Evolutionary conservation across 257 asterid genomes (phyloP).

Genomic region (Scutellaria barbata): DNA sequence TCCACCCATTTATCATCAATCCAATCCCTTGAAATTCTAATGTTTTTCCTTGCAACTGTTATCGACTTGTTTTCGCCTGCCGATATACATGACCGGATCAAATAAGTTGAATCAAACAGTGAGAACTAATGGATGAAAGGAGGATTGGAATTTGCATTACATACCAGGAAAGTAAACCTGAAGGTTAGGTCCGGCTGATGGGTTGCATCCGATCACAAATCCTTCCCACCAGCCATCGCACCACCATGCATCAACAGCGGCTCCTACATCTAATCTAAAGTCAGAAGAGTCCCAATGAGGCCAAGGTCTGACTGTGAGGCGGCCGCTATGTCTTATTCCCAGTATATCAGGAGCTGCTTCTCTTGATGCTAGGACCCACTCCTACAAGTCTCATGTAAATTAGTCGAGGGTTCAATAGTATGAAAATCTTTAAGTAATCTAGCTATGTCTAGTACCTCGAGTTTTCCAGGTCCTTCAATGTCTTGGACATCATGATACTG

Average conservation of each 20-base stretch:
- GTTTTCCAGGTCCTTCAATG: constrained; percentile 41
- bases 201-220: constrained; percentile 45
- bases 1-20: constrained; percentile 52
- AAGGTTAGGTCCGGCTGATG: constrained; percentile 32
- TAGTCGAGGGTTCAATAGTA: background rate
- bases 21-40: constrained; percentile 70
- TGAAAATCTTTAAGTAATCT: too few relatives aligned
- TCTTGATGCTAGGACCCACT: constrained; percentile 51
- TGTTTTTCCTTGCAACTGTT: constrained; percentile 43
- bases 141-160: background rate
- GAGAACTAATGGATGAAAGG: background rate
- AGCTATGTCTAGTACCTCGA: constrained; percentile 53
- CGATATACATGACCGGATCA: constrained; percentile 1
- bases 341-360: constrained; percentile 56
- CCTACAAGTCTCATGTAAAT: constrained; percentile 41
- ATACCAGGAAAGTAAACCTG: constrained; percentile 63
- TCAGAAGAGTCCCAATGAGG: constrained; percentile 41
- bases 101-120: background rate
- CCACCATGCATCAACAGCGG: constrained; percentile 79
- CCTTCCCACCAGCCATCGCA: constrained; percentile 85
- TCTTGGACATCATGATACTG: constrained; percentile 54
- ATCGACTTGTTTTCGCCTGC: constrained; percentile 53
- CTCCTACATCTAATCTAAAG: constrained; percentile 47
- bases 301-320: constrained; percentile 64
- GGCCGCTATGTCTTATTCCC: constrained; percentile 57